Base-by-base conservation (phyloP, 164 flowering plant genomes). In the Magnolia changhungtana region DNA sequence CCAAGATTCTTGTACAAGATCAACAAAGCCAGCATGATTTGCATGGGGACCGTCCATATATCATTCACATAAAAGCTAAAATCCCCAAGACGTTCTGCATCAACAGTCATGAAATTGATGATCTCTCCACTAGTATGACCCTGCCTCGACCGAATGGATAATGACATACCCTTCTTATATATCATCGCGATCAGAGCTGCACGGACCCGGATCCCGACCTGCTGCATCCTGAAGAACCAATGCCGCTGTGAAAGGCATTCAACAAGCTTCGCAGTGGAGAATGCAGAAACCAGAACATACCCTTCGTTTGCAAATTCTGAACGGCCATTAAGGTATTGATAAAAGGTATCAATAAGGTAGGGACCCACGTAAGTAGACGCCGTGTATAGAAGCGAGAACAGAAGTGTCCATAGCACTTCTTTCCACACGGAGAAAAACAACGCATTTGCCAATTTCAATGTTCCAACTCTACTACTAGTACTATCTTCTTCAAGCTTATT, bases 281-380 rank as follows among this genome's bases (percentile, higher is more conserved):
- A 91, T 5, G 83, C 75, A 6, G 84, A 77, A 50, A 86, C 93
- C 78, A 93, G 73, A 55, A 82, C 49, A 74, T 84, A 88, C 8
- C 94, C 92, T 78, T 89, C 84, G 27, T 86, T 78, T 23, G 80
- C 67, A 74, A 75, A 86, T 1, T 78, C 61, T 9, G 83, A 74
- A 8, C 55, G 74, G 18, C 94, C 93, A 78, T 80, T 81, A 2
- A 92, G 87, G 80, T 83, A 90, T 69, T 89, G 90, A 73, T 89
- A 93, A 69, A 92, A 83, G 45, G 83, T 75, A 69, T 88, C 90
- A 61, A 93, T 91, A 14, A 93, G 88, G 78, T 82, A 89, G 0
- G 98, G 98, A 51, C 98, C 98, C 27, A 89, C 93, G 78, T 88
- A 90, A 49, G 88, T 77, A 65, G 92, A 85, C 23, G 81, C 13